phyloP scores from a whole-genome alignment of 495 filamentous ascomycete species.

The Aspergillus conjunctus region DNA sequence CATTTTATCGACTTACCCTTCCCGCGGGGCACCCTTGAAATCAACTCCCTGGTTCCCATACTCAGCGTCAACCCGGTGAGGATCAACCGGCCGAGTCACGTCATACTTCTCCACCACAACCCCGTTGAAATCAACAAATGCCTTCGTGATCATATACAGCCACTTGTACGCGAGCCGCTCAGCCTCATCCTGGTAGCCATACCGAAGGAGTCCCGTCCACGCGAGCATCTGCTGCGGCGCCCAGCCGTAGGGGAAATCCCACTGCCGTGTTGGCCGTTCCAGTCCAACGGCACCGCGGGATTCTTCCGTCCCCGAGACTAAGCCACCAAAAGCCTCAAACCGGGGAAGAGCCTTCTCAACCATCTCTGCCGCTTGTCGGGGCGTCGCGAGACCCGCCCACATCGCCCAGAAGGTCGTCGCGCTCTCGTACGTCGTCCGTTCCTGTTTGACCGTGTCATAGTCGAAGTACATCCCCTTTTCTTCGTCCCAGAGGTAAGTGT shows the following conservation, averaged over 20 bases:
- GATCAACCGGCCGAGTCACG: conserved; percentile 83
- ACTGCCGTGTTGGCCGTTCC: conserved; percentile 89
- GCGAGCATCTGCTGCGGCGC: conserved; percentile 98
- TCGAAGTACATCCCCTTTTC: conserved; percentile 94
- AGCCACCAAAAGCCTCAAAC: conserved; percentile 83
- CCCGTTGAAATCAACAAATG: conserved; percentile 96
- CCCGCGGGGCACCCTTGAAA: conserved; percentile 90
- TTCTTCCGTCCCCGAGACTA: conserved; percentile 86
- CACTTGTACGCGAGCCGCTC: conserved; percentile 90
- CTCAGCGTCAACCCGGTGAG: conserved; percentile 91
- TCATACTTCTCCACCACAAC: conserved; percentile 99
- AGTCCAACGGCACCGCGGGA: conserved; percentile 78
- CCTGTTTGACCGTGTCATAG: conserved; percentile 80
- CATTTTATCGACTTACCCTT: conserved; percentile 71
- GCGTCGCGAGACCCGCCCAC: conserved; percentile 85
- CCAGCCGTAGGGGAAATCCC: conserved; percentile 99
- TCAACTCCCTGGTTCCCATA: conserved; percentile 95
- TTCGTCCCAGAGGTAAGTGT: conserved; percentile 90
- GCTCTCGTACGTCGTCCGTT: conserved; percentile 78
- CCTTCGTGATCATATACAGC: conserved; percentile 96
- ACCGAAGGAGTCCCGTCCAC: conserved; percentile 87
- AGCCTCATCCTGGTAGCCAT: conserved; percentile 86
- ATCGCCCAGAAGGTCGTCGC: conserved; percentile 95
- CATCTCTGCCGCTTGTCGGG: conserved; percentile 74
- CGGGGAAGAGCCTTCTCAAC: conserved; percentile 76